These are phyloP conservation scores for Mortierella polycephala DNA, from an alignment of 371 early-diverging fungal genomes.

Conservation along the genomic window DNA sequence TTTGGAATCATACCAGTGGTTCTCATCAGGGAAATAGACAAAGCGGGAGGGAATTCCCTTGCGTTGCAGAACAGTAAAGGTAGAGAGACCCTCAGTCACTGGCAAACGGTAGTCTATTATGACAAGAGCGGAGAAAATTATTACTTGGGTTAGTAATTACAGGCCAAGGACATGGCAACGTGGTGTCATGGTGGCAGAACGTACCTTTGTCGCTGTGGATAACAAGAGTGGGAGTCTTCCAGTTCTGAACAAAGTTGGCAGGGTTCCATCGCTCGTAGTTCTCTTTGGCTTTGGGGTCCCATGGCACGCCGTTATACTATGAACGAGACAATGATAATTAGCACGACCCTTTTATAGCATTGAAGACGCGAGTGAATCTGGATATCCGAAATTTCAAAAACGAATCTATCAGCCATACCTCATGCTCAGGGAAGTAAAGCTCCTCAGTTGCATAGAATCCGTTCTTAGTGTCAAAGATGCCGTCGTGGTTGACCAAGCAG, in stretches of 20 bases:
- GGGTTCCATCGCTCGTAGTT: conserved; percentile 80
- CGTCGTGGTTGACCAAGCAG: conserved; percentile 86
- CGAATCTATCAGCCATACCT: conserved; percentile 55
- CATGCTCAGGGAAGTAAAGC: conserved; percentile 83
- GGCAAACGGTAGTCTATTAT: conserved; percentile 73
- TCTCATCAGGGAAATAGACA: conserved; percentile 87
- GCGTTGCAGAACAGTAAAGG: conserved; percentile 85
- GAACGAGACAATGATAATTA: background rate
- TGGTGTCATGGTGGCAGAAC: too few species aligned
- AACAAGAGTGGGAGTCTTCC: conserved; percentile 86
- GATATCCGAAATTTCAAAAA: background rate
- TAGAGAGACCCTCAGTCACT: conserved; percentile 75
- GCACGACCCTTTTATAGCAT: too few species aligned
- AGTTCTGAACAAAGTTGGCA: conserved; percentile 73
- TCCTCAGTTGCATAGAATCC: conserved; percentile 84
- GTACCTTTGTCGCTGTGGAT: conserved; percentile 71
- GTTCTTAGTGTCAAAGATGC: conserved; percentile 76
- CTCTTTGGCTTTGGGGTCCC: conserved; percentile 63
- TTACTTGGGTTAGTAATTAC: too few species aligned
- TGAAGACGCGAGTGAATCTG: too few species aligned
- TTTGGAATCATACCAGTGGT: conserved; percentile 62
- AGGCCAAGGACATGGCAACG: too few species aligned
- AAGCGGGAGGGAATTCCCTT: conserved; percentile 76
- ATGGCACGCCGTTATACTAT: conserved; percentile 78
- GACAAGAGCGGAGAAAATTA: background rate